Base-by-base conservation (phyloP, 2,329 filamentous ascomycete species). In the Ceratocystis lukuohia region DNA sequence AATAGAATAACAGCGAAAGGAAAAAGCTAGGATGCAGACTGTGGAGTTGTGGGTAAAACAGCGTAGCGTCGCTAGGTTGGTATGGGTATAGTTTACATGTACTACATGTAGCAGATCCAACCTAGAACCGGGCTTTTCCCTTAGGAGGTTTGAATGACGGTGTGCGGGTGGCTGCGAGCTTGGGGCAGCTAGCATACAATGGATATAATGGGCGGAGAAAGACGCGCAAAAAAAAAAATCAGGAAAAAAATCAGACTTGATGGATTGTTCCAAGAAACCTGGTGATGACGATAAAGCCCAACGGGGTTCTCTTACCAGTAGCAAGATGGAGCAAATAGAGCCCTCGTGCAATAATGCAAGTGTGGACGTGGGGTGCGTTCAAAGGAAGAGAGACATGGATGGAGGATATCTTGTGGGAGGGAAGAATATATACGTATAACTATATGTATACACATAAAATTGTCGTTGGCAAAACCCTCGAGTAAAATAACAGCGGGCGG, bases 371-470 rank as follows among this genome's bases (percentile, higher is more conserved):
- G 48, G 48, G 48, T 53, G 48, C 8, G 48, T 53, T 53, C 48
- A 53, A 53, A 53, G 48, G 48, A 53, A 53, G 48, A 53, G 48
- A 53, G 48, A 25, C 48, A 53, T 53, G 48, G 20, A 28, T 53
- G 48, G 15, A 28, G 48, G 25, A 41, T 41, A 41, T 41, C 37
- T 41, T 53, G 48, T 53, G 8, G 17, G 48, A 53, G 48, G 48
- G 48, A 53, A 53, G 48, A 53, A 12, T 53, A 53, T 25, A 53
- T 53, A 53, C 25, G 22, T 28, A 53, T 53, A 20, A 22, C 8
- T 50, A 20, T 50, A 50, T 53, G 48, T 53, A 53, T 53, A 53
- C 22, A 53, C 48, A 53, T 53, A 53, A 28, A 53, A 53, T 15
- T 25, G 48, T 5, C 48, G 48, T 12, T 53, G 37, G 37, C 12